Conservation (phyloP, 1,139 yeast species). For the Zygotorulaspora mrakii region DNA sequence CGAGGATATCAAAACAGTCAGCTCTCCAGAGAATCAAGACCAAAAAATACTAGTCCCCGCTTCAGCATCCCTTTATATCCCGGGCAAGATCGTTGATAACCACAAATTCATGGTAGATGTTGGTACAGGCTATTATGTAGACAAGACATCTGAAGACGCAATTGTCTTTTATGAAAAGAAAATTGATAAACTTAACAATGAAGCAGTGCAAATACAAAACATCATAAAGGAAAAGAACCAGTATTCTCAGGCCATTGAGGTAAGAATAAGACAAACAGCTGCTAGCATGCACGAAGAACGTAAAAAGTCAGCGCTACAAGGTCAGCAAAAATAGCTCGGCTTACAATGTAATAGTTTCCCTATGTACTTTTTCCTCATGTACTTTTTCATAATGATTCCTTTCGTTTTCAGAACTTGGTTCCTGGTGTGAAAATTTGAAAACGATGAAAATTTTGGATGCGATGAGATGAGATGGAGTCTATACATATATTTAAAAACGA, state of each 20-base stretch:
- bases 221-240: slow-evolving; percentile 61
- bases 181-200: slow-evolving; percentile 66
- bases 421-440: neutral
- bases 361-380: too few relatives aligned
- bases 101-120: slow-evolving; percentile 82
- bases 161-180: slow-evolving; percentile 69
- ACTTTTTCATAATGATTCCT: too few relatives aligned
- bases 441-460: slow-evolving; percentile 19
- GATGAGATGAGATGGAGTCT: slow-evolving; percentile 20
- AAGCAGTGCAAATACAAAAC: slow-evolving; percentile 67
- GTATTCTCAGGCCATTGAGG: slow-evolving; percentile 33
- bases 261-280: slow-evolving; percentile 32
- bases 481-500: too few relatives aligned
- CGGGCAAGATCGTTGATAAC: slow-evolving; percentile 68
- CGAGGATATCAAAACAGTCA: slow-evolving; percentile 59
- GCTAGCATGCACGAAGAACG: slow-evolving; percentile 26
- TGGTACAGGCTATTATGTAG: slow-evolving; percentile 94
- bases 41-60: slow-evolving; percentile 74
- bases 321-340: slow-evolving; percentile 6
- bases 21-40: slow-evolving; percentile 43
- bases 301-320: slow-evolving; percentile 13
- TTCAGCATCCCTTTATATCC: slow-evolving; percentile 83
- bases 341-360: too few relatives aligned
- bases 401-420: slow-evolving; percentile 1
- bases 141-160: slow-evolving; percentile 68